Conservation (phyloP, 2,329 filamentous ascomycete species). For the Sarocladiaceae sp. region DNA sequence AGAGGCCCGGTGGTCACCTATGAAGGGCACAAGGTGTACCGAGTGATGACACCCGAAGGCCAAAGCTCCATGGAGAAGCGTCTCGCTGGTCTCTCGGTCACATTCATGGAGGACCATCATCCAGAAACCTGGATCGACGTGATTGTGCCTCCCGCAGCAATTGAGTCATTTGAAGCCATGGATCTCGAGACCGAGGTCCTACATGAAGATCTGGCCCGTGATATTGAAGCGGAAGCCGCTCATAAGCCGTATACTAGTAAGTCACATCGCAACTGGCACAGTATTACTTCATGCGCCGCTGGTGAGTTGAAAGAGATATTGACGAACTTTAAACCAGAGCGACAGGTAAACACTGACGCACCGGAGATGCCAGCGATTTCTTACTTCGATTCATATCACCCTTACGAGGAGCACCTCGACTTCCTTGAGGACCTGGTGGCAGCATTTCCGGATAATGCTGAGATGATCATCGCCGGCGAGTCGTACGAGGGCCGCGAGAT, state of each 20-base stretch:
- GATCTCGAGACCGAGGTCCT: neutral
- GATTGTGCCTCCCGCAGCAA: neutral
- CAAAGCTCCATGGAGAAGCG: neutral
- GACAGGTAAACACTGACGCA: neutral
- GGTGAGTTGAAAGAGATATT: neutral
- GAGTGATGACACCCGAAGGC: neutral
- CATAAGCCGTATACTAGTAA: constrained; percentile 5
- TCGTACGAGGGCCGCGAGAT: constrained; percentile 46
- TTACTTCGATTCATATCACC: constrained; percentile 49
- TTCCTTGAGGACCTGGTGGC: constrained; percentile 41
- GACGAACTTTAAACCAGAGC: neutral
- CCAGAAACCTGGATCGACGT: constrained; percentile 3
- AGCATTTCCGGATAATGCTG: constrained; percentile 37
- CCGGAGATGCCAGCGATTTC: constrained; percentile 6
- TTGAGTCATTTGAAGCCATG: neutral
- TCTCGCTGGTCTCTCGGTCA: neutral
- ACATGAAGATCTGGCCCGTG: constrained; percentile 2
- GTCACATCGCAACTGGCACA: neutral
- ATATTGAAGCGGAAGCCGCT: constrained; percentile 4
- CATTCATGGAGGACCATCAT: constrained; percentile 1
- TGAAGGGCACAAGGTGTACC: constrained; percentile 4
- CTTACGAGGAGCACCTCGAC: constrained; percentile 43
- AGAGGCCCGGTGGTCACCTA: neutral
- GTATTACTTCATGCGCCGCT: too few species aligned
- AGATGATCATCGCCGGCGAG: constrained; percentile 37